Percentiles rank a stretch among this genome's conserved stretches.
phyloP scores from a whole-genome alignment of 495 filamentous ascomycete genomes.

The Pyronema omphalodes region DNA sequence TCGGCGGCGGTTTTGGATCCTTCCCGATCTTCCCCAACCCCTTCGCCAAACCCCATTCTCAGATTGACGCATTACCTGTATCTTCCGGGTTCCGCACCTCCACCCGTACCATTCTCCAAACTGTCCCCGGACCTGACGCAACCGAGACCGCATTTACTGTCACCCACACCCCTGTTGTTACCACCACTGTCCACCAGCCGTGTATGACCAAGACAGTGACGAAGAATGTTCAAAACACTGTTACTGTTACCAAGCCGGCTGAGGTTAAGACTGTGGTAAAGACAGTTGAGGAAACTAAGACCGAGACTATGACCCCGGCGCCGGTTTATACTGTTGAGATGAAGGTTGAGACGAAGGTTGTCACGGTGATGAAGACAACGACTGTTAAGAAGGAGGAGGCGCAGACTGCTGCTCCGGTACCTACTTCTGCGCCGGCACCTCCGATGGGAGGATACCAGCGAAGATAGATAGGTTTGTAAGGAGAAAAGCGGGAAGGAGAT shows the following conservation, averaged over 20 bases:
- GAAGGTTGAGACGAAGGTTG: no score
- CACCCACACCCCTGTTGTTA: not conserved
- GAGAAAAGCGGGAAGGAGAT: no score
- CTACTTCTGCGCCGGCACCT: no score
- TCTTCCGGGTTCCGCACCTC: not conserved
- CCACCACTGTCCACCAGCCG: not conserved
- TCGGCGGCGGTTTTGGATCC: not conserved
- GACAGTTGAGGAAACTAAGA: not conserved
- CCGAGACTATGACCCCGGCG: not conserved
- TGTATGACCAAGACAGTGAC: not conserved
- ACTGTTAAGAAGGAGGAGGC: no score
- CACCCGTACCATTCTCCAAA: not conserved
- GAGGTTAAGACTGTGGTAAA: not conserved
- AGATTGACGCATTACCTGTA: not conserved
- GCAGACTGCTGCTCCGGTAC: no score
- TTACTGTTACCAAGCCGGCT: conserved; percentile 7
- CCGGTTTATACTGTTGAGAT: no score
- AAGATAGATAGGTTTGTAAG: no score
- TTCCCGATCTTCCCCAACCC: not conserved
- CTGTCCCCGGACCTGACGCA: not conserved
- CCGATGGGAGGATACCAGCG: no score
- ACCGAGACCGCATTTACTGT: not conserved
- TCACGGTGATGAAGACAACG: no score
- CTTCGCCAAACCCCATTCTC: not conserved
- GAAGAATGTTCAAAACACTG: conserved; percentile 9